Evolutionary conservation across 2,329 filamentous ascomycete genomes (phyloP).

Genomic region (Paraphaeosphaeria minitans): DNA sequence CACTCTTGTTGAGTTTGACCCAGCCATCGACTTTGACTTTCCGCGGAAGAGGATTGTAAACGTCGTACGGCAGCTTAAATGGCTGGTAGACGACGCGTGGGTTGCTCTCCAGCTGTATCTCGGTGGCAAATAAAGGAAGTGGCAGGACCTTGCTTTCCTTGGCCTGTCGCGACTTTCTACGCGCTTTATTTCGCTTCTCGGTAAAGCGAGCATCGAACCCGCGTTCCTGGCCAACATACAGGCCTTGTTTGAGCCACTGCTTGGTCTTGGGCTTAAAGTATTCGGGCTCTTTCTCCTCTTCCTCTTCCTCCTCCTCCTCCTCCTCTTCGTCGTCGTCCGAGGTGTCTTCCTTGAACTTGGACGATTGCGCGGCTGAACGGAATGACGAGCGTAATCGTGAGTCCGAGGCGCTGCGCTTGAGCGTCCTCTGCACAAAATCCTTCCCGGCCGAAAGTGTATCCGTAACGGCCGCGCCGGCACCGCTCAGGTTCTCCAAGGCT

Average conservation of each 20-base stretch:
- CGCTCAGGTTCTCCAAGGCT: conserved; percentile 37
- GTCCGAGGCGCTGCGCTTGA: conserved; percentile 36
- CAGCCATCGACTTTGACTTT: conserved; percentile 94
- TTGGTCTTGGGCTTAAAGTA: conserved; percentile 59
- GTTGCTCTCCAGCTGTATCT: conserved; percentile 70
- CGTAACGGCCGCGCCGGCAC: conserved; percentile 33
- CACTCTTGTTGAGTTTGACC: conserved; percentile 89
- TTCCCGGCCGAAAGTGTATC: conserved; percentile 46
- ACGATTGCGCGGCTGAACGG: conserved; percentile 18
- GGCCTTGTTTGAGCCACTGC: conserved; percentile 78
- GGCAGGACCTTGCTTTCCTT: conserved; percentile 67
- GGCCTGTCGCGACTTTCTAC: conserved; percentile 32
- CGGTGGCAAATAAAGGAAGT: conserved; percentile 77
- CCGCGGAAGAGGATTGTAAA: conserved; percentile 84
- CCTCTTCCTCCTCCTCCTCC: conserved; percentile 16
- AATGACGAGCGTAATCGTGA: conserved; percentile 27
- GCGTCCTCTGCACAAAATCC: conserved; percentile 35
- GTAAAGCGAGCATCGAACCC: conserved; percentile 50
- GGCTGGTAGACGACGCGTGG: conserved; percentile 60
- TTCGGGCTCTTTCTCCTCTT: conserved; percentile 23
- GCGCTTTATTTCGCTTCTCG: conserved; percentile 52
- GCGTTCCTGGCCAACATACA: conserved; percentile 81
- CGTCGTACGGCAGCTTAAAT: conserved; percentile 87
- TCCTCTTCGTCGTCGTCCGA: conserved; percentile 22
- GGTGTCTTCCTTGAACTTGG: conserved; percentile 31